Evolutionary conservation across 768 basidiomycete species (phyloP).

Genomic region (Terana coerulea): DNA sequence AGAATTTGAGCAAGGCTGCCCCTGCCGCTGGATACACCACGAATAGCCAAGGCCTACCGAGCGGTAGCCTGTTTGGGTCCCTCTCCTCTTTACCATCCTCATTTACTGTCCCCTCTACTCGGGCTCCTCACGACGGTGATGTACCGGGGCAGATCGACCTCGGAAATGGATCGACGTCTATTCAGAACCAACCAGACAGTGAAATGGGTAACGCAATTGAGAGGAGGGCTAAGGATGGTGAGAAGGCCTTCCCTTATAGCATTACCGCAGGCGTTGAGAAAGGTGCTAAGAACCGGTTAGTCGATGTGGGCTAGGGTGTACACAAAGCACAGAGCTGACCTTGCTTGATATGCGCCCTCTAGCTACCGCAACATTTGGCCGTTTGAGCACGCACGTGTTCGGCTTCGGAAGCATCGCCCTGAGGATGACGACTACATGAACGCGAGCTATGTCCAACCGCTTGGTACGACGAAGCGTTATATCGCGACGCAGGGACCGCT

Average conservation of each 20-base stretch:
- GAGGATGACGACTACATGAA: conserved; percentile 86
- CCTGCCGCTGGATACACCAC: not conserved
- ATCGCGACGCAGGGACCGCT: conserved; percentile 97
- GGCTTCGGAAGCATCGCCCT: conserved; percentile 41
- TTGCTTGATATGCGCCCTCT: conserved; percentile 3
- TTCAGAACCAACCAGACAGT: too few relatives aligned
- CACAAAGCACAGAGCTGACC: not conserved
- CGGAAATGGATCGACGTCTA: too few relatives aligned
- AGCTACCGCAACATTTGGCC: conserved; percentile 98
- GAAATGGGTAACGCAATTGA: too few relatives aligned
- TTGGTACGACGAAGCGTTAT: conserved; percentile 77
- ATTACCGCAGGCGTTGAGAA: conserved; percentile 96
- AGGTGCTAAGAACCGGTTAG: conserved; percentile 86
- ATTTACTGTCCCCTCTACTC: not conserved
- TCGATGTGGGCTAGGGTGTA: conserved; percentile 1
- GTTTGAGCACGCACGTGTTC: conserved; percentile 90
- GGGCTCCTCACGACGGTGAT: too few relatives aligned
- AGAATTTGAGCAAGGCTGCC: not conserved
- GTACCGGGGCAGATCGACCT: too few relatives aligned
- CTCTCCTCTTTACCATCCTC: not conserved
- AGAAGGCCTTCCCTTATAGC: conserved; percentile 67
- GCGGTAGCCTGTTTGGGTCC: not conserved
- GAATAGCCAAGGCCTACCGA: not conserved
- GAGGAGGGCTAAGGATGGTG: not conserved
- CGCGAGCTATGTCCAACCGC: conserved; percentile 87